Evolutionary conservation across 106 monocot genomes (phyloP).

Genomic region (Dioscorea dumetorum): DNA sequence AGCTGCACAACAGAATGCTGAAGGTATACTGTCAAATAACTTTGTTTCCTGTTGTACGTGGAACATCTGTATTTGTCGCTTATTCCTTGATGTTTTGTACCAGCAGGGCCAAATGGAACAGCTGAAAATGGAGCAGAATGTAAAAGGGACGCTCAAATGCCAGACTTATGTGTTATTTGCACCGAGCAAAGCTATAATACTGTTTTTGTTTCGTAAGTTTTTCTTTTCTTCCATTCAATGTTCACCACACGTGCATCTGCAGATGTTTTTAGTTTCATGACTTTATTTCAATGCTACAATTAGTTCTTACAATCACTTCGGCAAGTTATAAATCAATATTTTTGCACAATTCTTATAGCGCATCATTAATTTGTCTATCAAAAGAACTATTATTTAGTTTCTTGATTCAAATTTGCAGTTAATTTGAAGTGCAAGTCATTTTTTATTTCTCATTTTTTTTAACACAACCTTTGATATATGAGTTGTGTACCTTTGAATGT

Average conservation of each 20-base stretch:
- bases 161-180: conserved; percentile 96
- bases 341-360: neutral
- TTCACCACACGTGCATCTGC: neutral
- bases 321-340: neutral
- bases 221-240: neutral
- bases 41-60: neutral
- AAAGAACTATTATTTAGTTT: neutral
- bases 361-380: neutral
- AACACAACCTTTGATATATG: too few relatives aligned
- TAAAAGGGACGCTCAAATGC: conserved; percentile 40
- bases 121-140: conserved; percentile 38
- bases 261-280: neutral
- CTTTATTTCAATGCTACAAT: neutral
- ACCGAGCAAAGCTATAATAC: conserved; percentile 92
- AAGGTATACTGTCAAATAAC: conserved; percentile 35
- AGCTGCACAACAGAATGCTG: conserved; percentile 64
- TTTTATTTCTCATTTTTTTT: too few relatives aligned
- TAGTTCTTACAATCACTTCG: neutral
- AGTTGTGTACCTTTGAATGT: too few relatives aligned
- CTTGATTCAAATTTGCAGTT: too few relatives aligned
- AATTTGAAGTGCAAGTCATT: too few relatives aligned
- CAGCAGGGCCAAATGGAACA: conserved; percentile 28
- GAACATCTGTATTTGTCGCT: neutral
- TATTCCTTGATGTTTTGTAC: neutral
- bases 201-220: conserved; percentile 97